Conservation (phyloP, 345 rosid genomes). For the Dipteronia sinensis region DNA sequence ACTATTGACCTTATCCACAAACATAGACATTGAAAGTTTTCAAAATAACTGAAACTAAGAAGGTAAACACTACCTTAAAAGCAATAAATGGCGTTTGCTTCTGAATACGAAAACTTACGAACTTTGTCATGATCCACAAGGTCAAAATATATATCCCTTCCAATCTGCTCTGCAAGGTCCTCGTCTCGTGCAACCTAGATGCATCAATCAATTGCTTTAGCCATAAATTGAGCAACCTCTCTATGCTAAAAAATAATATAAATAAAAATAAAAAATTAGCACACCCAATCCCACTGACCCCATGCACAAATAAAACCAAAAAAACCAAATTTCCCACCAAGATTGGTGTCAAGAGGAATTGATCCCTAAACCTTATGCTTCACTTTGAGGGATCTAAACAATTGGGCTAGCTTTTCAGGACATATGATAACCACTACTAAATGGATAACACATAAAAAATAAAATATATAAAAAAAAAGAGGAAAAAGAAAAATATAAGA, state of each 20-base stretch:
- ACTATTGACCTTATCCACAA: background rate
- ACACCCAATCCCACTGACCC: background rate
- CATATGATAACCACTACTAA: no score
- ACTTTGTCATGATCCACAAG: slow-evolving; percentile 99
- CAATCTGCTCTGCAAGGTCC: slow-evolving; percentile 86
- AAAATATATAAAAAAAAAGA: no score
- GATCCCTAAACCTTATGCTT: background rate
- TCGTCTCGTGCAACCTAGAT: slow-evolving; percentile 69
- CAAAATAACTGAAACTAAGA: background rate
- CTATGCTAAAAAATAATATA: background rate
- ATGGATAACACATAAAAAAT: no score
- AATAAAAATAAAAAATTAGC: background rate
- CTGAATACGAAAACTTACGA: slow-evolving; percentile 85
- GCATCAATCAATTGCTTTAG: slow-evolving; percentile 28
- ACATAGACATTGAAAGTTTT: background rate
- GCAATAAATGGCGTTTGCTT: slow-evolving; percentile 70
- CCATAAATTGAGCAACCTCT: background rate
- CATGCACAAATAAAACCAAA: background rate
- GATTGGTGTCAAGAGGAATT: background rate
- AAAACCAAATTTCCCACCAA: background rate
- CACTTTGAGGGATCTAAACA: background rate
- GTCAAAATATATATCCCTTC: slow-evolving; percentile 90
- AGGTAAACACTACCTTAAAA: slow-evolving; percentile 63
- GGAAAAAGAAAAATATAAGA: no score
- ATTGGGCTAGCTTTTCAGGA: no score